Evolutionary conservation across 176 grass and related monocot genomes (phyloP).

Genomic region (Ananas comosus): DNA sequence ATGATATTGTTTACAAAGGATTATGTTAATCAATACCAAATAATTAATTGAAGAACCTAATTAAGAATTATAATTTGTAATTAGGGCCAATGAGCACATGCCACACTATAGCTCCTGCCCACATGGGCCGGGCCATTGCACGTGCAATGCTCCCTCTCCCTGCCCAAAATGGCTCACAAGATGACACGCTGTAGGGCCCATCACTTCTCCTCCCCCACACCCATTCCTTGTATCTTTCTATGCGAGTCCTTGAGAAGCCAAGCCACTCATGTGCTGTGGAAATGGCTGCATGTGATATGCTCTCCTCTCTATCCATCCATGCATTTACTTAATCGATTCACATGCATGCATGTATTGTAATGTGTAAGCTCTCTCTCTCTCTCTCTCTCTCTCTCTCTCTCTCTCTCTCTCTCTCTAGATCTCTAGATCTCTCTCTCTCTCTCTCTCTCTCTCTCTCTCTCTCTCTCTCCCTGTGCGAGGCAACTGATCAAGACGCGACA

Average conservation of each 20-base stretch:
- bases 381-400: no score
- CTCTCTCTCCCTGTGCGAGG: neutral
- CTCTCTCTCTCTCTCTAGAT: neutral
- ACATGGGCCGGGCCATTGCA: neutral
- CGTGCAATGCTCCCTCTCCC: neutral
- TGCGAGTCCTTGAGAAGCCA: neutral
- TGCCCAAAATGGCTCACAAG: neutral
- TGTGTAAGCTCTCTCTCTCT: no score
- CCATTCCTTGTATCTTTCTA: constrained; percentile 8
- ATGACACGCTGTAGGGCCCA: constrained; percentile 4
- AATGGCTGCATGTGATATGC: constrained; percentile 11
- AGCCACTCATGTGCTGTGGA: neutral
- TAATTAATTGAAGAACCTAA: no score
- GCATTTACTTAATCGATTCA: neutral
- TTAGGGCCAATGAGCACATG: no score
- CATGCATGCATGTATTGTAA: no score
- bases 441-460: no score
- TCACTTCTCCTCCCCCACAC: neutral
- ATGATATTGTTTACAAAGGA: no score
- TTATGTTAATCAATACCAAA: no score
- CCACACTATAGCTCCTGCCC: neutral
- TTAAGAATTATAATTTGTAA: no score
- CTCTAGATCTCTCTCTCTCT: no score
- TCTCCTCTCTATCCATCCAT: neutral
- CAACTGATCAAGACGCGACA: no score